Evolutionary conservation across 176 grass and related monocot genomes (phyloP).

Genomic region (Aegilops bicornis): DNA sequence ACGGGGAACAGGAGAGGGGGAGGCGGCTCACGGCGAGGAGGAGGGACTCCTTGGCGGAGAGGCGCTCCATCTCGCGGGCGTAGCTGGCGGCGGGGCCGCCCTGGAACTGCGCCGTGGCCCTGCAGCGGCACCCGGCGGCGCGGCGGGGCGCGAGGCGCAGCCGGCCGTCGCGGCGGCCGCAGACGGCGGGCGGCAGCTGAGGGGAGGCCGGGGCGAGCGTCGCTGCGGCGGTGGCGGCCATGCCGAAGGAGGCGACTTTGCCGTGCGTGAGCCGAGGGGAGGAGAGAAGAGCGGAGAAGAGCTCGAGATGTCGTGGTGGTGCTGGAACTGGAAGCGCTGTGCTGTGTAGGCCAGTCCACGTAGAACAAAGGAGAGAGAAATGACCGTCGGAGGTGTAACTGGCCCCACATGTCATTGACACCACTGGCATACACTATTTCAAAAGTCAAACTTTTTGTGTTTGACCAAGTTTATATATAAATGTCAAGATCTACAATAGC

Average conservation of each 20-base stretch:
- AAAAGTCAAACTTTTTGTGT: no score
- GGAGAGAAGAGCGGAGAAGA: not conserved
- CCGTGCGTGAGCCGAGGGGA: not conserved
- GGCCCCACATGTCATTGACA: not conserved
- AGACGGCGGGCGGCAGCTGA: conserved; percentile 1
- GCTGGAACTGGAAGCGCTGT: not conserved
- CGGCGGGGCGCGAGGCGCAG: conserved; percentile 20
- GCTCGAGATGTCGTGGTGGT: conserved; percentile 11
- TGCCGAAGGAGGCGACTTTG: not conserved
- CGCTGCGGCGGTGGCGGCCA: conserved; percentile 27
- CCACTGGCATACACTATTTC: no score
- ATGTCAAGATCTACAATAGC: no score
- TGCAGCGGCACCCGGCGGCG: conserved; percentile 42
- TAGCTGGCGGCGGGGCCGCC: conserved; percentile 76
- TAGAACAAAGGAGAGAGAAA: not conserved
- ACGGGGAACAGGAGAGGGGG: not conserved
- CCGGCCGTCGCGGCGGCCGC: not conserved
- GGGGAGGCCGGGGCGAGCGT: conserved; percentile 22
- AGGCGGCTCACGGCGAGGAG: conserved; percentile 74
- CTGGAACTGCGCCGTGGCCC: conserved; percentile 62
- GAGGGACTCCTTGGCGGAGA: conserved; percentile 94
- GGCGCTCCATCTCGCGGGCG: conserved; percentile 95
- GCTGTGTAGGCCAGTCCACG: not conserved
- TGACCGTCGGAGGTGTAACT: not conserved
- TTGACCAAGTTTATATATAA: no score